Percentiles rank a stretch among this genome's conserved stretches.
Conservation (phyloP, 768 basidiomycete species). For the Phallus indusiatus region DNA sequence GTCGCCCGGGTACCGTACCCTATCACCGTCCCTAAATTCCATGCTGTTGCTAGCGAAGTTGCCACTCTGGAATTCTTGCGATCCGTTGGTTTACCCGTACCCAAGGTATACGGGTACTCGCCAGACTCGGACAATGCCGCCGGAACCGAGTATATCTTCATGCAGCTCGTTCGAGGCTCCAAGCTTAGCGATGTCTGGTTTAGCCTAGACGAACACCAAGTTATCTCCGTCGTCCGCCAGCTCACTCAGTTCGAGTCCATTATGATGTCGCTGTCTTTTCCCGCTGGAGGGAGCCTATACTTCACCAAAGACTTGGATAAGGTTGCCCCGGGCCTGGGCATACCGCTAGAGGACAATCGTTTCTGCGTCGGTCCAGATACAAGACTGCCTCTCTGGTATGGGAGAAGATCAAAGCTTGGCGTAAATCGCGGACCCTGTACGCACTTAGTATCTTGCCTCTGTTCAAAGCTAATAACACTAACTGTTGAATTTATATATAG, state of each 20-base stretch:
- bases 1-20: slow-evolving; percentile 24
- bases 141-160: slow-evolving; percentile 22
- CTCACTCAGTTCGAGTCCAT: slow-evolving; percentile 36
- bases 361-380: slow-evolving; percentile 39
- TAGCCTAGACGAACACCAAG: slow-evolving; percentile 27
- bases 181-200: slow-evolving; percentile 33
- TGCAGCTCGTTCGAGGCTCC: slow-evolving; percentile 27
- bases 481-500: slow-evolving; percentile 28
- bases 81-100: slow-evolving; percentile 21
- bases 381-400: slow-evolving; percentile 37
- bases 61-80: slow-evolving; percentile 22
- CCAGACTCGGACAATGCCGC: slow-evolving; percentile 20
- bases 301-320: slow-evolving; percentile 36
- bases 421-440: slow-evolving; percentile 45
- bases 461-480: slow-evolving; percentile 22
- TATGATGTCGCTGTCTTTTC: slow-evolving; percentile 40
- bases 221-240: slow-evolving; percentile 34
- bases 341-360: slow-evolving; percentile 28
- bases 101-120: slow-evolving; percentile 25
- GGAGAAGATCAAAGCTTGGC: slow-evolving; percentile 39
- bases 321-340: slow-evolving; percentile 23
- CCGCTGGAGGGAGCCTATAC: slow-evolving; percentile 44
- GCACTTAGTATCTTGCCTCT: slow-evolving; percentile 25
- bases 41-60: slow-evolving; percentile 23
- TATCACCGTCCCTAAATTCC: slow-evolving; percentile 17